Conservation (phyloP, 1,284 basidiomycete species). For the Grifola frondosa region DNA sequence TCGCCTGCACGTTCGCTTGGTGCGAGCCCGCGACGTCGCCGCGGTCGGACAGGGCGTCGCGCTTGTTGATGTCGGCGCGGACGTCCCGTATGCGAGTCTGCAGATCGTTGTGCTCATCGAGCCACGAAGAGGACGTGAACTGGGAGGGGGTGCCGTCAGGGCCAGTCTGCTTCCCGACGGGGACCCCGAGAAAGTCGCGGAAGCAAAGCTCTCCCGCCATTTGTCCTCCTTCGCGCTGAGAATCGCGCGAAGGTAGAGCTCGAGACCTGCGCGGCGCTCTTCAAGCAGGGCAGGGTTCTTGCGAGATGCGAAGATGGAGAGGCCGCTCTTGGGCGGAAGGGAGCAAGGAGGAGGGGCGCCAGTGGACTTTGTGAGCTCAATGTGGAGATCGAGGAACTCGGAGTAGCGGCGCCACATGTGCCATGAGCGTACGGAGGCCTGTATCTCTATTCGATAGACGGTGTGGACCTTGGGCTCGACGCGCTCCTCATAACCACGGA, state of each 20-base stretch:
- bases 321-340: constrained; percentile 81
- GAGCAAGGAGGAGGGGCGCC: constrained; percentile 70
- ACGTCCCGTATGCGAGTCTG: constrained; percentile 76
- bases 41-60: constrained; percentile 77
- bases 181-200: constrained; percentile 84
- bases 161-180: constrained; percentile 53
- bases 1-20: constrained; percentile 78
- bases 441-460: constrained; percentile 79
- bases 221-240: constrained; percentile 75
- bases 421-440: constrained; percentile 86
- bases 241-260: constrained; percentile 86
- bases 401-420: constrained; percentile 92
- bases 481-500: constrained; percentile 69
- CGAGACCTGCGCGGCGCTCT: constrained; percentile 74
- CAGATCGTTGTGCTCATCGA: constrained; percentile 80
- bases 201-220: constrained; percentile 82
- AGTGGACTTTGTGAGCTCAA: constrained; percentile 72
- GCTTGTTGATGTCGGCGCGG: constrained; percentile 81
- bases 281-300: constrained; percentile 55
- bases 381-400: constrained; percentile 87
- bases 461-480: constrained; percentile 67
- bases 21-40: constrained; percentile 78
- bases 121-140: constrained; percentile 78
- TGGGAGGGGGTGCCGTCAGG: constrained; percentile 34
- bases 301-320: constrained; percentile 58